Evolutionary conservation across 495 filamentous ascomycete genomes (phyloP).

Genomic region (Aspergillus affinis): DNA sequence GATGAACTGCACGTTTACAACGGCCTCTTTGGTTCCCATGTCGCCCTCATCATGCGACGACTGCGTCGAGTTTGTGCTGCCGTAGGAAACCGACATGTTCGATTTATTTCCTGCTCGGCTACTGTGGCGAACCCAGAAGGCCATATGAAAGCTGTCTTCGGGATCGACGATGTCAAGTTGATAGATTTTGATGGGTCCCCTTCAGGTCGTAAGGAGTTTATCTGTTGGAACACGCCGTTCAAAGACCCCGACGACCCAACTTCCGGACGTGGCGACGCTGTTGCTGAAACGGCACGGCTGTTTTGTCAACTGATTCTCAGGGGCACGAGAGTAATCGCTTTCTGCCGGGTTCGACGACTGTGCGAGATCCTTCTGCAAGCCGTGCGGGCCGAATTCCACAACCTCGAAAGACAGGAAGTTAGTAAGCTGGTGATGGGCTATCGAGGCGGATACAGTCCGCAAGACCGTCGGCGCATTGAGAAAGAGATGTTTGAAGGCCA

Average conservation of each 20-base stretch:
- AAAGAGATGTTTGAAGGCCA: slow-evolving; percentile 97
- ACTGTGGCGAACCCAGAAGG: slow-evolving; percentile 92
- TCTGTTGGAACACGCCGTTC: slow-evolving; percentile 98
- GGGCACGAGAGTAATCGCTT: slow-evolving; percentile 91
- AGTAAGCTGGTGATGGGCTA: slow-evolving; percentile 89
- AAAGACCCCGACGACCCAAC: slow-evolving; percentile 86
- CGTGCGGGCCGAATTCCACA: slow-evolving; percentile 71
- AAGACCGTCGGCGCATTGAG: slow-evolving; percentile 89
- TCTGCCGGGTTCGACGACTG: slow-evolving; percentile 81
- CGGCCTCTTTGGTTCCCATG: slow-evolving; percentile 88
- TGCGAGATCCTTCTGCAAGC: slow-evolving; percentile 85
- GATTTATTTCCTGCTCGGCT: slow-evolving; percentile 95
- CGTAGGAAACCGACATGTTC: slow-evolving; percentile 82
- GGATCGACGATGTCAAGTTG: slow-evolving; percentile 73
- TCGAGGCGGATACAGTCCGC: slow-evolving; percentile 91
- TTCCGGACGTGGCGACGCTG: slow-evolving; percentile 79
- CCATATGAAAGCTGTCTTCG: slow-evolving; percentile 93
- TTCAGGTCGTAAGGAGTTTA: slow-evolving; percentile 88
- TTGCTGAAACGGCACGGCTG: slow-evolving; percentile 80
- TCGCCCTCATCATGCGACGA: slow-evolving; percentile 92
- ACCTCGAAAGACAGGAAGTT: slow-evolving; percentile 70
- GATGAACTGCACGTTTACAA: slow-evolving; percentile 96
- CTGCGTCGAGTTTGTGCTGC: slow-evolving; percentile 87
- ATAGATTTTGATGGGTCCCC: slow-evolving; percentile 93
- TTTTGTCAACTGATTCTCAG: slow-evolving; percentile 89